phyloP scores from a whole-genome alignment of 2,329 filamentous ascomycete genomes.

The Aulographum hederae region DNA sequence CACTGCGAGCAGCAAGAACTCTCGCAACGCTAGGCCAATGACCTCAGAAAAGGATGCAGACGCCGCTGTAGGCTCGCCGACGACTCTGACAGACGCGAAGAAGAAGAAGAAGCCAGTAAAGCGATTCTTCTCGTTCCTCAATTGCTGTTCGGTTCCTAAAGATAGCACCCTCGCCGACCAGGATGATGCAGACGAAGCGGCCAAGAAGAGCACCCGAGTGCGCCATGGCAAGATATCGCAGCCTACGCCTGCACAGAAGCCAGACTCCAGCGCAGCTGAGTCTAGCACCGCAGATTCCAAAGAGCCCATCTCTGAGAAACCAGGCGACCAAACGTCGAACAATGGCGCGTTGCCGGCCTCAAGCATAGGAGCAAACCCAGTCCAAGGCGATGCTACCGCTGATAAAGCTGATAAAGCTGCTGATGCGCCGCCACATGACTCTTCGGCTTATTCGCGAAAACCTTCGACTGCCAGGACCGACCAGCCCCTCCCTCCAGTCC shows the following conservation, averaged over 20 bases:
- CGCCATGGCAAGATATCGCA: constrained; percentile 22
- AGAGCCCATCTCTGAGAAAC: constrained; percentile 27
- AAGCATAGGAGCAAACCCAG: constrained; percentile 9
- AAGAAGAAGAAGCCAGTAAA: constrained; percentile 17
- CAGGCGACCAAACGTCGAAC: constrained; percentile 7
- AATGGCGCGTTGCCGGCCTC: not conserved
- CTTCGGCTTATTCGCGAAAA: not conserved
- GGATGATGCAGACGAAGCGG: constrained; percentile 30
- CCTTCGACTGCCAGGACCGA: not conserved
- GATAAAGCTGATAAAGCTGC: constrained; percentile 7
- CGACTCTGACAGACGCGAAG: constrained; percentile 16
- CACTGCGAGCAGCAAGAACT: constrained; percentile 27
- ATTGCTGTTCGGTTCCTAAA: constrained; percentile 5
- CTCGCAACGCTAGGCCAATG: constrained; percentile 15
- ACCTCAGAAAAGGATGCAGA: constrained; percentile 21
- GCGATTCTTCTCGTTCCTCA: constrained; percentile 4
- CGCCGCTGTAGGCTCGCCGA: constrained; percentile 6
- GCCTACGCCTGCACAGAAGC: constrained; percentile 26
- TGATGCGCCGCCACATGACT: too few species aligned
- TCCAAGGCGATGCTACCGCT: constrained; percentile 10
- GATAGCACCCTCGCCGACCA: constrained; percentile 26
- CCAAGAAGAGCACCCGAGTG: constrained; percentile 20
- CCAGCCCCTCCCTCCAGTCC: not conserved
- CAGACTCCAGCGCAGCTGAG: constrained; percentile 20
- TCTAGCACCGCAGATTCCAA: constrained; percentile 26